Base-by-base conservation (phyloP, 441 rosid species). In the Isatis lusitanica region DNA sequence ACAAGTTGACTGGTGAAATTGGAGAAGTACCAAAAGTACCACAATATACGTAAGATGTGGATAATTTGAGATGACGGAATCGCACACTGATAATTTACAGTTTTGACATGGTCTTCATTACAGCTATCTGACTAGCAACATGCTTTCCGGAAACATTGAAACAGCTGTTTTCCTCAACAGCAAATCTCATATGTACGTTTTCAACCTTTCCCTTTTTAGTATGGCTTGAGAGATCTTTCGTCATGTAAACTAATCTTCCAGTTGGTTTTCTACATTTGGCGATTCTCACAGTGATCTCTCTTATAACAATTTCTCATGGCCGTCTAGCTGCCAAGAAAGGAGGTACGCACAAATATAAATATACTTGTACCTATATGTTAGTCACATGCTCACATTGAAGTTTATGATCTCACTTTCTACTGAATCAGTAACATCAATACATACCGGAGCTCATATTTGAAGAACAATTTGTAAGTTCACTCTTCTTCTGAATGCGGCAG, bases 381-480 rank as follows among this genome's bases (percentile, higher is more conserved):
- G 62, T 71, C 38, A 63, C 24, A 9, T 40, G 44, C 74, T 79
- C 50, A 80, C 63, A 50, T 16, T 46, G 47, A 36, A 66, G 51
- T 68, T 18, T 76, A 66, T 36, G 63, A 0, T 58, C 63, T 59
- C 63, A 17, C 5, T 59, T 59, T 59, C 15, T 73, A 46, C 75
- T 50, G 91, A 87, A 86, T 87, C 79, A 78, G 92, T 55, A 83
- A 91, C 74, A 74, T 90, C 64, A 93, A 93, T 77, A 76, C 91
- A 67, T 92, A 77, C 66, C 82, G 69, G 46, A 86, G 89, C 86
- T 83, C 87, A 28, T 76, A 79, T 52, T 33, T 64, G 17, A 63
- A 74, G 40, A 62, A 26, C 1, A 79, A 66, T 73, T 71, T 76
- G 97, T 92, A 80, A 79, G 90, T 38, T 36, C 46, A 59, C 16